These are phyloP conservation scores for Przewalskia tangutica DNA, from an alignment of 257 asterid species.

Conservation along the genomic window DNA sequence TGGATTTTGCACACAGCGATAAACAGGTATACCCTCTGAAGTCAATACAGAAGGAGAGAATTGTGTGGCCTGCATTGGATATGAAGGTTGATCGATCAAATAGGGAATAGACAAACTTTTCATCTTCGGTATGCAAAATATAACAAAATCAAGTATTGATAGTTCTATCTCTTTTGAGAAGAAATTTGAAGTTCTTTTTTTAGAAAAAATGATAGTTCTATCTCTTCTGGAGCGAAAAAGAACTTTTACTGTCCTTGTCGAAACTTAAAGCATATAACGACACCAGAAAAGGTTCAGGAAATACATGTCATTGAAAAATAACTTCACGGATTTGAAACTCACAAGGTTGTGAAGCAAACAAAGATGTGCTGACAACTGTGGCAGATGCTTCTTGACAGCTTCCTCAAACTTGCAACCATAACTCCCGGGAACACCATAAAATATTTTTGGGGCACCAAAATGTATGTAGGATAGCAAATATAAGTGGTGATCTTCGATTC, in stretches of 20 bases:
- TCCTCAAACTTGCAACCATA: slow-evolving; percentile 50
- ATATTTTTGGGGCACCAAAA: slow-evolving; percentile 55
- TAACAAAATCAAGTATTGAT: background rate
- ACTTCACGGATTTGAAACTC: slow-evolving; percentile 21
- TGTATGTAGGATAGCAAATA: slow-evolving; percentile 68
- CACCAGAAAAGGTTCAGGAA: background rate
- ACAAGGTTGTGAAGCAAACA: slow-evolving; percentile 52
- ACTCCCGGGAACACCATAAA: slow-evolving; percentile 69
- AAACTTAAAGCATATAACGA: background rate
- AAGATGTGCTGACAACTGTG: slow-evolving; percentile 40
- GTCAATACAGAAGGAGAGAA: slow-evolving; percentile 52
- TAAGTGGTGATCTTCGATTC: slow-evolving; percentile 64
- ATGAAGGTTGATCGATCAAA: slow-evolving; percentile 5
- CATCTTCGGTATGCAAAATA: background rate
- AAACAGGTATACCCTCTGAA: slow-evolving; percentile 70
- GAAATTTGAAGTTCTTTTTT: too few species aligned
- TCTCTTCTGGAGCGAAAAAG: background rate
- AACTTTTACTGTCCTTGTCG: background rate
- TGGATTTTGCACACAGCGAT: slow-evolving; percentile 64
- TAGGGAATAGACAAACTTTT: background rate
- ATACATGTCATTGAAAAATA: background rate
- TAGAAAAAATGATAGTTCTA: too few species aligned
- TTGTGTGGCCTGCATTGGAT: slow-evolving; percentile 47
- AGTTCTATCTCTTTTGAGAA: background rate
- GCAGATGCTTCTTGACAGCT: slow-evolving; percentile 46